phyloP scores from a whole-genome alignment of 2,329 filamentous ascomycete species.

The Ustilaginoidea virens region DNA sequence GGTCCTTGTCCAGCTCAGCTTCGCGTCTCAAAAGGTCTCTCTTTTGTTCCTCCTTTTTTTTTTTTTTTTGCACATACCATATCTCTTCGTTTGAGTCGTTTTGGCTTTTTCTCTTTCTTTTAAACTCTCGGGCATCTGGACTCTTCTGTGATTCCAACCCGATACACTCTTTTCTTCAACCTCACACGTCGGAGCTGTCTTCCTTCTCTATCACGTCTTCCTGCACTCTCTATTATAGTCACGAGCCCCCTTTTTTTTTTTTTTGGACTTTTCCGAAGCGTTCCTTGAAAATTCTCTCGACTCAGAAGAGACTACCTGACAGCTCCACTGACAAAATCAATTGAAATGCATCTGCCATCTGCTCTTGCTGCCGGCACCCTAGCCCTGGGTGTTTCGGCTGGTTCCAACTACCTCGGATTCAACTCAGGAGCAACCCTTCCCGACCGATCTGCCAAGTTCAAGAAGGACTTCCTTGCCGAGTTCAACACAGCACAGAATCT shows the following conservation, averaged over 20 bases:
- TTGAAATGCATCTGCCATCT: conserved; percentile 24
- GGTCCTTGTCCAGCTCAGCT: too few species aligned
- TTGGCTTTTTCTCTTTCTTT: neutral
- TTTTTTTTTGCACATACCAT: neutral
- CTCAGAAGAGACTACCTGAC: too few species aligned
- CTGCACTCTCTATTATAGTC: too few species aligned
- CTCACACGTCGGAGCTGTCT: too few species aligned
- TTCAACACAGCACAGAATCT: conserved; percentile 24
- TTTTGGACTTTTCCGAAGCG: too few species aligned
- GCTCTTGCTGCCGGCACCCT: conserved; percentile 23
- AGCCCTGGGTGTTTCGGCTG: conserved; percentile 22
- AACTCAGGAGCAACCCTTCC: conserved; percentile 32
- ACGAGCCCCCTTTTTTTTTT: too few species aligned
- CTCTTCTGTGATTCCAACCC: too few species aligned
- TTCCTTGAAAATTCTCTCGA: too few species aligned
- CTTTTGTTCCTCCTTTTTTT: neutral
- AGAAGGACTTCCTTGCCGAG: conserved; percentile 31
- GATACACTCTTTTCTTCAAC: too few species aligned
- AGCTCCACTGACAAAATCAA: neutral
- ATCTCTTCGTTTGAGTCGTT: neutral
- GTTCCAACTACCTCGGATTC: conserved; percentile 36
- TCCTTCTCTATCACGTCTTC: too few species aligned
- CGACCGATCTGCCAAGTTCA: conserved; percentile 35
- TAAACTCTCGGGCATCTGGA: neutral
- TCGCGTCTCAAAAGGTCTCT: too few species aligned